Base-by-base conservation (phyloP, 2,329 filamentous ascomycete species). In the Aspergillus sp. region DNA sequence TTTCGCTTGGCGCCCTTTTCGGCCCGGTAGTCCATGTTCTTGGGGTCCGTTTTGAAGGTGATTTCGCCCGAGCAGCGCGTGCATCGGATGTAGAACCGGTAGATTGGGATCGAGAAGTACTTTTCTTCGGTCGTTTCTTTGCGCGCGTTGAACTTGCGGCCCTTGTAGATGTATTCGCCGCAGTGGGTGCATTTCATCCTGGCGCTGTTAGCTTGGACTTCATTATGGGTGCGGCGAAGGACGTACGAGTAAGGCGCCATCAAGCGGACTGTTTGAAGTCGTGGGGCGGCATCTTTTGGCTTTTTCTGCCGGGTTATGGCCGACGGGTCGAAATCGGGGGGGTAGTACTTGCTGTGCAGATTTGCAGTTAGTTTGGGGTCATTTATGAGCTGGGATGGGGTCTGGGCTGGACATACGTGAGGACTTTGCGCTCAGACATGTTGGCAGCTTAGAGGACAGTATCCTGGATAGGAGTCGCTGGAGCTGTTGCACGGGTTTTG, bases 71-170 rank as follows among this genome's bases (percentile, higher is more conserved):
- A 86, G 73, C 93, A 96, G 45, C 90, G 78, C 32, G 92, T 95
- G 73, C 93, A 96, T 7, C 90, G 82, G 64, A 93, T 95, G 74
- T 92, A 94, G 78, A 97, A 96, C 26, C 88, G 84, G 74, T 87
- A 94, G 58, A 95, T 91, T 55, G 90, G 84, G 56, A 97, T 95
- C 46, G 83, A 83, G 44, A 96, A 84, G 75, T 99, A 99, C 61
- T 87, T 89, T 64, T 96, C 89, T 17, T 94, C 88, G 0, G 90
- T 90, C 0, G 89, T 96, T 67, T 96, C 91, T 67, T 99, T 99
- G 33, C 90, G 82, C 2, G 90, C 88, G 74, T 97, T 97, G 81
- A 97, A 97, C 66, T 96, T 97, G 55, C 92, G 84, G 0, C 92
- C 92, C 63, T 90, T 90, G 79, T 95, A 93, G 66, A 95, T 94